Base-by-base conservation (phyloP, 805 yeast species). In the Lipomyces yamanashiensis region DNA sequence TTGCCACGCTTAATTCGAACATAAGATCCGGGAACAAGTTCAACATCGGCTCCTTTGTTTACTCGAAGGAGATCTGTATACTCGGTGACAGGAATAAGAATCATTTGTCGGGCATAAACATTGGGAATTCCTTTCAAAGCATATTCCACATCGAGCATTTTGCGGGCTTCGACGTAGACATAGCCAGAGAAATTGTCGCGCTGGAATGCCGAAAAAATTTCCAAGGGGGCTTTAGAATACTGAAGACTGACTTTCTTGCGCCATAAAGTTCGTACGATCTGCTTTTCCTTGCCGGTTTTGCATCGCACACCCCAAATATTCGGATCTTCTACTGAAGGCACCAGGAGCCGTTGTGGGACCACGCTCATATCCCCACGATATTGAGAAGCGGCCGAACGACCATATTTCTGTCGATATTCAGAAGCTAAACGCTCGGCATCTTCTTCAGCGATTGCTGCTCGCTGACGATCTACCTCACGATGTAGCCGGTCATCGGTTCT, bases 291-390 rank as follows among this genome's bases (percentile, higher is more conserved):
- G 55, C 98, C 98, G 40, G 90, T 91, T 72, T 96, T 85, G 79
- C 96, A 91, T 76, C 97, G 85, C 52, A 95, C 85, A 73, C 97
- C 98, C 89, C 97, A 95, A 71, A 95, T 90, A 59, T 91, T 87
- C 8, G 99, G 98, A 74, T 95, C 98, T 72, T 92, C 91, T 63
- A 95, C 96, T 39, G 98, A 91, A 12, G 99, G 99, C 76, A 95
- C 82, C 71, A 95, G 82, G 71, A 95, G 84, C 73, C 96, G 87
- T 76, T 95, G 99, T 6, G 98, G 95, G 12, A 93, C 97, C 52
- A 88, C 84, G 40, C 92, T 90, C 59, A 91, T 88, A 44, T 85
- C 87, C 53, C 96, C 97, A 72, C 96, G 84, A 76, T 89, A 92
- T 66, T 89, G 89, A 43, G 88, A 85, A 6, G 89, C 83, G 45